Base-by-base conservation (phyloP, 805 yeast species). In the Lipomyces yamanashiensis region DNA sequence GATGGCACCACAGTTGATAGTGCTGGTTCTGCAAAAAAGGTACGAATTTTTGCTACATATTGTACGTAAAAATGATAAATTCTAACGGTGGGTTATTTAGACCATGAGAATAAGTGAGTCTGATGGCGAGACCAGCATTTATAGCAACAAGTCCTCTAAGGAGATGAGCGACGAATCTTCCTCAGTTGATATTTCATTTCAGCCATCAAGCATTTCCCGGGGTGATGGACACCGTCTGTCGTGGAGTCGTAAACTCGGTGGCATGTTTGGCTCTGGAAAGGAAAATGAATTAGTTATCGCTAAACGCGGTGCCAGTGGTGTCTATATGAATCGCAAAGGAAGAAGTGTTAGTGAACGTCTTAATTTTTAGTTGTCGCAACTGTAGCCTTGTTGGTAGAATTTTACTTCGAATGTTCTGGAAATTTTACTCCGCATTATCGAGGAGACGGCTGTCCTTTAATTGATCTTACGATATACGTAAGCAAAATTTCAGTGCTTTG, bases 171-270 rank as follows among this genome's bases (percentile, higher is more conserved):
- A 43, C 39, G 56, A 17, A 40, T 21, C 9, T 2, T 9, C 17
- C n/a, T 19, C 41, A 51, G 2, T 51, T 5, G 37, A 40, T 41
- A 5, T n/a, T 13, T 23, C 57, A 17, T 23, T 53, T 12, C n/a
- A 17, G 13, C 7, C 10, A 13, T 53, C 57, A 17, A 41, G 41
- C 12, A 41, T 23, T n/a, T 15, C 28, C 13, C 47, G 23, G 28
- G 13, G 34, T 34, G 50, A 45, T 23, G 34, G 48, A 5, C 52
- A 64, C 23, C 44, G 58, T 19, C 7, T 62, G 12, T 66, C 69
- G 3, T 66, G 69, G 69, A 62, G 69, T 47, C 59, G 61, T 17
- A 64, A 64, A 28, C 40, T 66, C 19, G 68, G 69, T 2, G 53
- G 54, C 4, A 58, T 63, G 64, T 66, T 66, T 48, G 48, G 63